phyloP scores from a whole-genome alignment of 768 basidiomycete genomes.

The Lentinus tigrinus region DNA sequence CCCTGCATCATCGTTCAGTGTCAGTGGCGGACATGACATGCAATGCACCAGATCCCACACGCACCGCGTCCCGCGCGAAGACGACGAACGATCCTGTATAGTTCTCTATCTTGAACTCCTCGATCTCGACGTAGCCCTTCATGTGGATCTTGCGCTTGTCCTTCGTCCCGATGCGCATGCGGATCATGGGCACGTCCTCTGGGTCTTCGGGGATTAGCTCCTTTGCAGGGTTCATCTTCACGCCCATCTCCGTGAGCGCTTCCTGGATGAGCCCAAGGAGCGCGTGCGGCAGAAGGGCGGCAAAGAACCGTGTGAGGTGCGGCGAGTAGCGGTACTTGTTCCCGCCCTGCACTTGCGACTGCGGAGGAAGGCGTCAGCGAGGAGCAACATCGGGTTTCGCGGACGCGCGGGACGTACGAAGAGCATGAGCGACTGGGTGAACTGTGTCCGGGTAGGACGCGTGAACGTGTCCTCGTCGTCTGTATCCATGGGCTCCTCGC shows the following conservation, averaged over 20 bases:
- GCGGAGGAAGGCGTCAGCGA: background rate
- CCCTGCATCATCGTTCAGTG: constrained; percentile 57
- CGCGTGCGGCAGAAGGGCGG: constrained; percentile 50
- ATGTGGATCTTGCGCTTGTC: constrained; percentile 63
- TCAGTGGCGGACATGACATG: too few relatives aligned
- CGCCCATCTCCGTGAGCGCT: constrained; percentile 45
- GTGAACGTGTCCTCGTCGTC: constrained; percentile 63
- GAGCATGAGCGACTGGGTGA: constrained; percentile 77
- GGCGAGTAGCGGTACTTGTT: constrained; percentile 60
- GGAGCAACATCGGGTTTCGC: background rate
- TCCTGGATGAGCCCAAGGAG: constrained; percentile 56
- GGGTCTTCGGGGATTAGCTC: constrained; percentile 6
- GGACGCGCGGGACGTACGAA: constrained; percentile 55
- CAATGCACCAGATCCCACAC: constrained; percentile 23
- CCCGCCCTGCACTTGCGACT: constrained; percentile 85
- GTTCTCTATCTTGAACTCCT: constrained; percentile 52
- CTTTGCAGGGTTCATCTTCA: constrained; percentile 48
- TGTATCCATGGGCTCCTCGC: constrained; percentile 33
- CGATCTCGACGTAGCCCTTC: constrained; percentile 76
- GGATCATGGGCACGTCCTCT: constrained; percentile 6
- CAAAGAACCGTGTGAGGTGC: constrained; percentile 80
- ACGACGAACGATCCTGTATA: constrained; percentile 62
- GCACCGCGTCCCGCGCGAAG: constrained; percentile 67
- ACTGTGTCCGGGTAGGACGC: constrained; percentile 64
- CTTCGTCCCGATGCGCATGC: constrained; percentile 63